Conservation (phyloP, 108 stramenopile species). For the Fistulifera pelliculosa region DNA sequence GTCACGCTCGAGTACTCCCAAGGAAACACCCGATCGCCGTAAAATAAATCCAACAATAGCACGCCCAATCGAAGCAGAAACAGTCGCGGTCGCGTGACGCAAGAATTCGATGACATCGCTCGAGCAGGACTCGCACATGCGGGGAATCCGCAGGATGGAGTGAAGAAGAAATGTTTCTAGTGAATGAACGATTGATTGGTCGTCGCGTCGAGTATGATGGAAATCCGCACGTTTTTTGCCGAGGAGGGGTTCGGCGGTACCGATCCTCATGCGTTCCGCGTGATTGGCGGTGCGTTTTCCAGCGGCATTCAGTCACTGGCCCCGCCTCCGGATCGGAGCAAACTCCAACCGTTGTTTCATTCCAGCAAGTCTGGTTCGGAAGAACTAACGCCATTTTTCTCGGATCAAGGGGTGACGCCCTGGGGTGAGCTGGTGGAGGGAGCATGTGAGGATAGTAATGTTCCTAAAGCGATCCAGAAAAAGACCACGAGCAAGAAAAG, state of each 20-base stretch:
- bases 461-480: background rate
- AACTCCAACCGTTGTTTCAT: constrained; percentile 28
- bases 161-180: constrained; percentile 80
- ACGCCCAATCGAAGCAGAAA: constrained; percentile 4
- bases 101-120: constrained; percentile 35
- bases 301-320: constrained; percentile 13
- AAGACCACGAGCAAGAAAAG: background rate
- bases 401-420: constrained; percentile 60
- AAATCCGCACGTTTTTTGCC: constrained; percentile 78
- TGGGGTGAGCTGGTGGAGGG: constrained; percentile 63
- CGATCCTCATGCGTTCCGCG: constrained; percentile 82
- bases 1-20: background rate
- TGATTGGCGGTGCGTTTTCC: constrained; percentile 69
- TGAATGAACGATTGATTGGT: constrained; percentile 63
- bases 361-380: background rate
- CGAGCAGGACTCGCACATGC: constrained; percentile 42
- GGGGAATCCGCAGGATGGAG: constrained; percentile 67
- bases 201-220: constrained; percentile 73
- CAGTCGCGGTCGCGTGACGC: constrained; percentile 13
- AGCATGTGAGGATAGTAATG: constrained; percentile 5
- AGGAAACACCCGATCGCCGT: constrained; percentile 5
- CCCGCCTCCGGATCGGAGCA: constrained; percentile 19
- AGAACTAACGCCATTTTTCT: constrained; percentile 65
- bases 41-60: background rate
- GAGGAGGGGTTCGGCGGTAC: constrained; percentile 57